Conservation (phyloP, 805 yeast genomes). For the Cyberlindnera meyerae region DNA sequence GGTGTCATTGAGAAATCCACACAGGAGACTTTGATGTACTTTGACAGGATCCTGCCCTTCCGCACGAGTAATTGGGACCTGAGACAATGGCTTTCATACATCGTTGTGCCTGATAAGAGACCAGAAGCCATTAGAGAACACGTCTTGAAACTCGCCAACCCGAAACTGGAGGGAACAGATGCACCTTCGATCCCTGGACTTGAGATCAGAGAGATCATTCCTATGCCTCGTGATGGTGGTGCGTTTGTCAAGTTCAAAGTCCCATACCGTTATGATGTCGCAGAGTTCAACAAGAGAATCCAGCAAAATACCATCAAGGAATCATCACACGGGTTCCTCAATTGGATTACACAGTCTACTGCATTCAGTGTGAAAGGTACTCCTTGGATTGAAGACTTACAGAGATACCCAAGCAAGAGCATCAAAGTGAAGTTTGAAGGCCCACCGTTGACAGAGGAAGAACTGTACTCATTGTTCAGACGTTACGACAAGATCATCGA, state of each 20-base stretch:
- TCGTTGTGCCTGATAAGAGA: constrained; percentile 32
- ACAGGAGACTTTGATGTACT: constrained; percentile 49
- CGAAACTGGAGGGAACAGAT: constrained; percentile 22
- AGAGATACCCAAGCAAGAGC: constrained; percentile 63
- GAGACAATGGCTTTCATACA: constrained; percentile 37
- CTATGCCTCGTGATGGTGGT: constrained; percentile 85
- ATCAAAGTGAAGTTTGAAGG: constrained; percentile 75
- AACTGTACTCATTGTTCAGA: constrained; percentile 73
- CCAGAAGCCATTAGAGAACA: constrained; percentile 36
- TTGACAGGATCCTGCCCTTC: constrained; percentile 49
- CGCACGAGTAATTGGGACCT: constrained; percentile 42
- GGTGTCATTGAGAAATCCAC: constrained; percentile 50
- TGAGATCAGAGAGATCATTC: constrained; percentile 54
- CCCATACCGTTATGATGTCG: constrained; percentile 44
- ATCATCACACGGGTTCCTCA: constrained; percentile 32
- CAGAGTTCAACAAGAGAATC: constrained; percentile 50
- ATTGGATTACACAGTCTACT: constrained; percentile 44
- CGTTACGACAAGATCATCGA: constrained; percentile 82
- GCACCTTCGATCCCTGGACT: constrained; percentile 36
- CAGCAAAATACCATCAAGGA: constrained; percentile 40
- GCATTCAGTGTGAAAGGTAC: constrained; percentile 78
- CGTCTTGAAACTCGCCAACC: constrained; percentile 36
- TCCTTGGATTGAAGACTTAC: constrained; percentile 95
- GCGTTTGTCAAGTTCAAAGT: constrained; percentile 78
- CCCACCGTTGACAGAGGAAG: constrained; percentile 70